A percentile compares a stretch with the other conserved stretches of the same genome.
Evolutionary conservation across 441 rosid species (phyloP).

Genomic region (Daphne laureola): DNA sequence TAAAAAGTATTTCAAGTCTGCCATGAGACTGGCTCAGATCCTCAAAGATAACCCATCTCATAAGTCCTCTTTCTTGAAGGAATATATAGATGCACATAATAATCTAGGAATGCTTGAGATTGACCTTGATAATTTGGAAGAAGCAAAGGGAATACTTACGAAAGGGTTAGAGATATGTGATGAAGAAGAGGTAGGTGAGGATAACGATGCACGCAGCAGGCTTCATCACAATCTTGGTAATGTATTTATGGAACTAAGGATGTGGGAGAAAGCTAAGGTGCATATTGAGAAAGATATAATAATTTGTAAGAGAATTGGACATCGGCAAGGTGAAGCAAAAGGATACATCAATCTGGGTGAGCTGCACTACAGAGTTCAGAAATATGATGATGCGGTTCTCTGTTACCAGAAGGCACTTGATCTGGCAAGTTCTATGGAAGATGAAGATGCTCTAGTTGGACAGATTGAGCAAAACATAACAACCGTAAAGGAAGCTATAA

Average conservation of each 20-base stretch:
- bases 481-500: conserved; percentile 55
- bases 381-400: conserved; percentile 62
- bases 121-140: conserved; percentile 79
- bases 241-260: conserved; percentile 61
- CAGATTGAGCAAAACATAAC: conserved; percentile 60
- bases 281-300: conserved; percentile 78
- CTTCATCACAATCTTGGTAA: conserved; percentile 92
- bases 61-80: conserved; percentile 65
- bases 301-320: conserved; percentile 68
- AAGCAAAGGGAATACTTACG: conserved; percentile 45
- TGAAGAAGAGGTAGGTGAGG: conserved; percentile 74
- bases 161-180: conserved; percentile 78
- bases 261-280: conserved; percentile 66
- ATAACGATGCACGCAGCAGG: conserved; percentile 80
- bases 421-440: conserved; percentile 89
- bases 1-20: conserved; percentile 75
- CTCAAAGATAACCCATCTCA: conserved; percentile 63
- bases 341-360: conserved; percentile 96
- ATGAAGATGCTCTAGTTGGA: conserved; percentile 69
- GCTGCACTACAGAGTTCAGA: conserved; percentile 62
- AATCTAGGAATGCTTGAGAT: conserved; percentile 88
- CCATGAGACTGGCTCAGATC: conserved; percentile 65
- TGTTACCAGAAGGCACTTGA: conserved; percentile 77
- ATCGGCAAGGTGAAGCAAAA: conserved; percentile 89
- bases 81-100: conserved; percentile 84